A percentile compares a stretch with the other conserved stretches of the same genome.
These are phyloP conservation scores for Quercus robur DNA, from an alignment of 306 rosid genomes.

Conservation along the genomic window DNA sequence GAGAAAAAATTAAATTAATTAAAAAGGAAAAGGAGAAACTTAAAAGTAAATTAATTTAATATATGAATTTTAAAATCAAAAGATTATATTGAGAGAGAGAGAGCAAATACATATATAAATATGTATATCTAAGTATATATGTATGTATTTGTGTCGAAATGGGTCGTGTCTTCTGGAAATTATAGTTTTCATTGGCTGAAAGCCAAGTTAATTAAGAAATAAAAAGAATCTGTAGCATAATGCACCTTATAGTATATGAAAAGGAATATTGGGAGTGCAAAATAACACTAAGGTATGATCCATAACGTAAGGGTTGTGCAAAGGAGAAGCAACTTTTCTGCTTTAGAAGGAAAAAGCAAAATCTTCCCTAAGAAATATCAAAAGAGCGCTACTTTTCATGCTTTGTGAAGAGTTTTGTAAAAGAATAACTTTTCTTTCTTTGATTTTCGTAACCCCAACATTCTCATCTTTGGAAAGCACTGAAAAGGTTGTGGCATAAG, in stretches of 20 bases:
- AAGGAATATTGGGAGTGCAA: constrained; percentile 38
- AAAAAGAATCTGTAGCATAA: constrained; percentile 2
- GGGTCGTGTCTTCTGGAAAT: not conserved
- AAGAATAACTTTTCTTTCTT: constrained; percentile 76
- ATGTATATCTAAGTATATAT: not conserved
- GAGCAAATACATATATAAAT: too few species aligned
- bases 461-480: constrained; percentile 75
- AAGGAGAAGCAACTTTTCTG: constrained; percentile 69
- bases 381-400: constrained; percentile 95
- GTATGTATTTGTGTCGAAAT: not conserved
- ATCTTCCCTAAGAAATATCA: constrained; percentile 81
- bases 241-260: constrained; percentile 18
- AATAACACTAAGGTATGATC: constrained; percentile 51
- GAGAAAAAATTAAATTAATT: too few species aligned
- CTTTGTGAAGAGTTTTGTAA: constrained; percentile 58
- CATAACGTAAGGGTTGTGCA: constrained; percentile 68
- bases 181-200: not conserved
- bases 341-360: constrained; percentile 66
- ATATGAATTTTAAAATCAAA: too few species aligned
- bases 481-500: constrained; percentile 59
- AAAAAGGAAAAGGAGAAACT: too few species aligned
- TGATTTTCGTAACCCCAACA: constrained; percentile 83
- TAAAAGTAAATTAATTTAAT: too few species aligned
- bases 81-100: too few species aligned
- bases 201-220: not conserved